Conservation (phyloP, 495 filamentous ascomycete species). For the Hypoxylon cercidicola region DNA sequence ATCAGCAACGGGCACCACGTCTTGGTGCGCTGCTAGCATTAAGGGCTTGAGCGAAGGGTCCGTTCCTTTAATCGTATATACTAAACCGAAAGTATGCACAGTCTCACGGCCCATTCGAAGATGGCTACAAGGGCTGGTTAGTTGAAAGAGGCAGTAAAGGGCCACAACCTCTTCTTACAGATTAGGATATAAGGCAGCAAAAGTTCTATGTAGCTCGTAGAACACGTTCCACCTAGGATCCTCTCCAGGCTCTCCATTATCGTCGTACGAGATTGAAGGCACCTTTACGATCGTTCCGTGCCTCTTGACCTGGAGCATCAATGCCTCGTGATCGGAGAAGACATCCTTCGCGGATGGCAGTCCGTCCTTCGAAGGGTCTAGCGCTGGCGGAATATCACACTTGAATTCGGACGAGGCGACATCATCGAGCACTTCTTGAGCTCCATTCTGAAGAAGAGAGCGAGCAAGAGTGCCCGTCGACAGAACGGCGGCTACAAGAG, state of each 20-base stretch:
- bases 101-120: constrained; percentile 56
- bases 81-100: constrained; percentile 68
- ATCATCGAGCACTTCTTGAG: constrained; percentile 18
- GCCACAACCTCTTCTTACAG: constrained; percentile 35
- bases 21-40: constrained; percentile 72
- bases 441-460: constrained; percentile 18
- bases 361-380: constrained; percentile 47
- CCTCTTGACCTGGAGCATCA: constrained; percentile 49
- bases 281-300: constrained; percentile 49
- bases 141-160: neutral
- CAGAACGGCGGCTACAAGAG: constrained; percentile 35
- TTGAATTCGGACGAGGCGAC: constrained; percentile 20
- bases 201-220: constrained; percentile 46
- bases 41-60: constrained; percentile 65
- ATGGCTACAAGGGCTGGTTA: constrained; percentile 40
- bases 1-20: constrained; percentile 71
- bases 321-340: constrained; percentile 45
- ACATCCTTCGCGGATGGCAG: constrained; percentile 45
- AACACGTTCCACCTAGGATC: constrained; percentile 52
- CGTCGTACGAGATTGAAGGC: constrained; percentile 49
- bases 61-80: constrained; percentile 68
- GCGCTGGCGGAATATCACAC: constrained; percentile 43
- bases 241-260: constrained; percentile 47
- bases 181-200: constrained; percentile 47
- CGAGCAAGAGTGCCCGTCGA: constrained; percentile 26